Percentiles rank a stretch among this genome's conserved stretches.
phyloP scores from a whole-genome alignment of 2,329 filamentous ascomycete genomes.

The Chaetomium sp. region DNA sequence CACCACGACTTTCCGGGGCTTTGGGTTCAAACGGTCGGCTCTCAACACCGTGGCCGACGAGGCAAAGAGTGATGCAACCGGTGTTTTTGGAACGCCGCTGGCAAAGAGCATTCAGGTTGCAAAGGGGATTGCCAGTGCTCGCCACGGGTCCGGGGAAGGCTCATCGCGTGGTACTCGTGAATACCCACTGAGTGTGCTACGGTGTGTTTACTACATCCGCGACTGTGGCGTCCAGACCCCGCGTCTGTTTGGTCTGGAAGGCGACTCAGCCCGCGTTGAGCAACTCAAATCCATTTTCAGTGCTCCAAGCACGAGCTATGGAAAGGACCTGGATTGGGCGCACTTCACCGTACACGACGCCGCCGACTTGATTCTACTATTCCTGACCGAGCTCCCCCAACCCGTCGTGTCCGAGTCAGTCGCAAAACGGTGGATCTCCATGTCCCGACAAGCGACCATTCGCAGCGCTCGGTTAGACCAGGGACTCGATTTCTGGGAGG shows the following conservation, averaged over 20 bases:
- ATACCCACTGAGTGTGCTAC: conserved; percentile 38
- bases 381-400: conserved; percentile 33
- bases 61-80: not conserved
- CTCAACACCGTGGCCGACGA: not conserved
- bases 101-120: conserved; percentile 31
- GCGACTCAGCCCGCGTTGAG: conserved; percentile 29
- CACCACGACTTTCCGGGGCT: conserved; percentile 6
- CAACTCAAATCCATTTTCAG: conserved; percentile 34
- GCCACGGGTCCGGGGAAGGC: conserved; percentile 31
- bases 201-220: conserved; percentile 34
- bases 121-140: conserved; percentile 33
- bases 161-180: conserved; percentile 29
- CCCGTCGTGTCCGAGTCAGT: conserved; percentile 35
- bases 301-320: conserved; percentile 30
- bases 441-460: conserved; percentile 35
- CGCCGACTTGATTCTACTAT: conserved; percentile 35
- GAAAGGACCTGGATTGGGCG: conserved; percentile 33
- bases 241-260: conserved; percentile 34
- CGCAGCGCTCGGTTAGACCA: conserved; percentile 33
- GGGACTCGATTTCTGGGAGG: conserved; percentile 43
- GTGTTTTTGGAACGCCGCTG: conserved; percentile 5
- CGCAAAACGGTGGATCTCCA: conserved; percentile 35
- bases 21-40: conserved; percentile 2
- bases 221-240: conserved; percentile 30
- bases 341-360: conserved; percentile 36